Percentiles rank a stretch among this genome's conserved stretches.
Evolutionary conservation across 805 yeast genomes (phyloP).

Genomic region (Helenozyma baotianmanensis): DNA sequence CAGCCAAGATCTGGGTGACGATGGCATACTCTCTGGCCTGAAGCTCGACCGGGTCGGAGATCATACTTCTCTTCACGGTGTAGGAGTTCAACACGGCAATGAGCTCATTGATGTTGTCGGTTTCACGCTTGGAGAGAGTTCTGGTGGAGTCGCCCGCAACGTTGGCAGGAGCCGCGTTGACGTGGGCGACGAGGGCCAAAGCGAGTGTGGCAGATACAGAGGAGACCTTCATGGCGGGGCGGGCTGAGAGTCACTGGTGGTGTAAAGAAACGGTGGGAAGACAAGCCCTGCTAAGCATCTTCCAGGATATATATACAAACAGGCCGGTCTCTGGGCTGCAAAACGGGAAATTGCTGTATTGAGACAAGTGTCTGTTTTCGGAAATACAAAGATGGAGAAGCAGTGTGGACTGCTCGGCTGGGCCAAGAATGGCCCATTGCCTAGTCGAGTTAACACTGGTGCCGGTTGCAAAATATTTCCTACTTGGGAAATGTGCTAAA

Average conservation of each 20-base stretch:
- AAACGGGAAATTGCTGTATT: neutral
- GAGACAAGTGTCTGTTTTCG: constrained; percentile 2
- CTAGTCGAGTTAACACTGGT: neutral
- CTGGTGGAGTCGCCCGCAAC: constrained; percentile 6
- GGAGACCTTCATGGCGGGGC: constrained; percentile 12
- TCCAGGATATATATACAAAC: no score
- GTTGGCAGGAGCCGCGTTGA: constrained; percentile 16
- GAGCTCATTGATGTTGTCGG: constrained; percentile 20
- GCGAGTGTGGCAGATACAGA: constrained; percentile 12
- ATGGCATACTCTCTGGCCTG: constrained; percentile 35
- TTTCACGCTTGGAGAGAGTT: constrained; percentile 14
- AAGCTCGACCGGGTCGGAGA: constrained; percentile 19
- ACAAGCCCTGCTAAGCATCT: no score
- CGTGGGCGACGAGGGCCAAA: constrained; percentile 15
- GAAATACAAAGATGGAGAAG: constrained; percentile 2
- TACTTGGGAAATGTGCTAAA: constrained; percentile 1
- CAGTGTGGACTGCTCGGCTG: neutral
- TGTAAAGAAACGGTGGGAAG: no score
- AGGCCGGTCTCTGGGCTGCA: no score
- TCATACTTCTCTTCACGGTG: constrained; percentile 26
- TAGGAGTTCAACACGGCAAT: constrained; percentile 25
- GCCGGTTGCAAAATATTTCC: constrained; percentile 5
- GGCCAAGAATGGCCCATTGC: neutral
- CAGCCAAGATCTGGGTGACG: constrained; percentile 37
- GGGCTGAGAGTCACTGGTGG: no score